phyloP scores from a whole-genome alignment of 2,329 filamentous ascomycete genomes.

The Triangularia setosa region DNA sequence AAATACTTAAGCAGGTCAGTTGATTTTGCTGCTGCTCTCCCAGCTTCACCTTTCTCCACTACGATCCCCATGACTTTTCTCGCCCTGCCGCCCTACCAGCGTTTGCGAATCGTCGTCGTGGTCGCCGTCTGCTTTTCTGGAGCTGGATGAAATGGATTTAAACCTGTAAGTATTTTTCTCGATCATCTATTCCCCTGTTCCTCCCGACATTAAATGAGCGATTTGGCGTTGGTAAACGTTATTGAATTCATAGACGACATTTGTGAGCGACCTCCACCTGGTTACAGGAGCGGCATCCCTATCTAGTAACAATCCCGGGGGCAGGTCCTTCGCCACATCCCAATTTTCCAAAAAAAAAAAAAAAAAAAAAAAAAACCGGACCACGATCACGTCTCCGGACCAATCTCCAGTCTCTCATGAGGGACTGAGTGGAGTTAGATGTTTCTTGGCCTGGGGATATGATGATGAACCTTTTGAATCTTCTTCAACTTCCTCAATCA shows the following conservation, averaged over 20 bases:
- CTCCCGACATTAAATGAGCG: background rate
- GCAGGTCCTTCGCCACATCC: background rate
- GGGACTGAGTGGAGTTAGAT: no score
- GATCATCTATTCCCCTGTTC: background rate
- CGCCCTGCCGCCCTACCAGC: background rate
- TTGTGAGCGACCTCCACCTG: background rate
- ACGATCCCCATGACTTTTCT: background rate
- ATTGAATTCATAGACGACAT: background rate
- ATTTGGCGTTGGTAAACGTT: background rate
- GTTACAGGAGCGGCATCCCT: background rate
- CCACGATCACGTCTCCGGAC: no score
- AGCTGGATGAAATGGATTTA: background rate
- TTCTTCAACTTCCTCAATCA: background rate
- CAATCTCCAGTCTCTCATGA: no score
- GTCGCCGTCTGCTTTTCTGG: background rate
- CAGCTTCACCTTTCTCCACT: background rate
- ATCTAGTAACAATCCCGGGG: background rate
- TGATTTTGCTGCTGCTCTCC: background rate
- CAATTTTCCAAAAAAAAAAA: background rate
- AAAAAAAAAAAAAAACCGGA: no score
- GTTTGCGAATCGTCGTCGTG: background rate
- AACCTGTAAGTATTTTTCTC: background rate
- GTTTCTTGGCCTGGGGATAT: background rate
- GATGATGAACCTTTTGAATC: background rate
- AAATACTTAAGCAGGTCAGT: background rate